Percentiles rank a stretch among this genome's conserved stretches.
phyloP scores from a whole-genome alignment of 257 asterid species.

The Echites panduratus region DNA sequence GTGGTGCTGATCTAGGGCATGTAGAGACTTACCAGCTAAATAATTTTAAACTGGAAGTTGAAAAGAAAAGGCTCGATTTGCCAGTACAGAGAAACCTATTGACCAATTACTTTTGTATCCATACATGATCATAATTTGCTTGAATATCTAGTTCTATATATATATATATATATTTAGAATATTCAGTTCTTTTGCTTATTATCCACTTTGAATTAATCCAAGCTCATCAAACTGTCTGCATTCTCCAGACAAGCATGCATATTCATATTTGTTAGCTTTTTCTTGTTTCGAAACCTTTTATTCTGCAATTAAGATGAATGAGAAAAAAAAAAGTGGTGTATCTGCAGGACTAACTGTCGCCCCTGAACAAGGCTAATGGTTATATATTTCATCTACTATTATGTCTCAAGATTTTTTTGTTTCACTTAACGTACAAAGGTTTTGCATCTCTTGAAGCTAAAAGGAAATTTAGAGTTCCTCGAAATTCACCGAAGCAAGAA shows the following conservation, averaged over 20 bases:
- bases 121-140: constrained; percentile 9
- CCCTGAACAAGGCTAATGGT: background rate
- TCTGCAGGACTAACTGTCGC: background rate
- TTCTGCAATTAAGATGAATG: background rate
- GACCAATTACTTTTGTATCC: constrained; percentile 98
- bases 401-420: background rate
- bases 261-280: background rate
- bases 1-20: constrained; percentile 29
- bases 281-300: background rate
- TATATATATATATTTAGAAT: background rate
- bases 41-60: constrained; percentile 57
- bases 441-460: constrained; percentile 89
- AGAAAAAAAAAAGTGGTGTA: background rate
- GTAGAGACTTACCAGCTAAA: constrained; percentile 46
- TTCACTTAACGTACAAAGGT: constrained; percentile 64
- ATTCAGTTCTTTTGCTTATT: background rate
- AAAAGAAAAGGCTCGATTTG: constrained; percentile 65
- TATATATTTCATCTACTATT: background rate
- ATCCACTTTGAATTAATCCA: background rate
- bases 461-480: constrained; percentile 66
- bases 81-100: constrained; percentile 88
- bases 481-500: constrained; percentile 35
- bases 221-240: background rate
- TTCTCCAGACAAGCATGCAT: background rate
- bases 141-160: background rate